phyloP scores from a whole-genome alignment of 441 rosid species.

The Populus trichocarpa region DNA sequence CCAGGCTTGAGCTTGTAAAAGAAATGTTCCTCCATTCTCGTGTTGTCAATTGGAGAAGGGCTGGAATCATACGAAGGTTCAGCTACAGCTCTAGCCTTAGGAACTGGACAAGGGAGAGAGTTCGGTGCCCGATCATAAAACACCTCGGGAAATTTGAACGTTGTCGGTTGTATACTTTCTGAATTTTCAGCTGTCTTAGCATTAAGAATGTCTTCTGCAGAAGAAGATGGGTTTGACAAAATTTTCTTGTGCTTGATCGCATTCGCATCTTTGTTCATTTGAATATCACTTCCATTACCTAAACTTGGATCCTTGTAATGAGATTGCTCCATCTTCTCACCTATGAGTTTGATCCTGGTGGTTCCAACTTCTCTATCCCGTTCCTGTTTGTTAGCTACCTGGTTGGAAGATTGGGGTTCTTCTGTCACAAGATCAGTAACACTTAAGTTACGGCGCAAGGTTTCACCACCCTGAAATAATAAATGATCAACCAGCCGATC shows the following conservation, averaged over 20 bases:
- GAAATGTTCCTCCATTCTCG: slow-evolving; percentile 36
- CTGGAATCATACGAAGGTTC: slow-evolving; percentile 30
- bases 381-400: slow-evolving; percentile 13
- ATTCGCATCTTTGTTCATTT: slow-evolving; percentile 20
- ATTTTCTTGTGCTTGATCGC: slow-evolving; percentile 29
- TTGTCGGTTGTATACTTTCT: slow-evolving; percentile 20
- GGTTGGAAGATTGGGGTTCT: slow-evolving; percentile 21
- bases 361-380: slow-evolving; percentile 18
- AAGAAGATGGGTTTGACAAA: slow-evolving; percentile 31
- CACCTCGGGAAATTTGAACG: slow-evolving; percentile 28
- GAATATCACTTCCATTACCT: slow-evolving; percentile 24
- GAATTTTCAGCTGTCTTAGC: slow-evolving; percentile 21
- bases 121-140: slow-evolving; percentile 21
- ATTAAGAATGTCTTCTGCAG: slow-evolving; percentile 26
- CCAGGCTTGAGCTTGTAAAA: slow-evolving; percentile 32
- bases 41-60: slow-evolving; percentile 38
- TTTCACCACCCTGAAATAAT: slow-evolving; percentile 21
- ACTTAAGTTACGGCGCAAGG: slow-evolving; percentile 13
- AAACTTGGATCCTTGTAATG: slow-evolving; percentile 24
- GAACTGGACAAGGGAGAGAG: slow-evolving; percentile 32
- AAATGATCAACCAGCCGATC: slow-evolving; percentile 27
- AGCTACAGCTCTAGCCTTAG: slow-evolving; percentile 27
- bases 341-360: neutral
- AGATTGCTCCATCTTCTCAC: slow-evolving; percentile 14
- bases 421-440: slow-evolving; percentile 29